Percentiles rank a stretch among this genome's conserved stretches.
Evolutionary conservation across 1,284 basidiomycete species (phyloP).

Genomic region (Leccinum pachyderme): DNA sequence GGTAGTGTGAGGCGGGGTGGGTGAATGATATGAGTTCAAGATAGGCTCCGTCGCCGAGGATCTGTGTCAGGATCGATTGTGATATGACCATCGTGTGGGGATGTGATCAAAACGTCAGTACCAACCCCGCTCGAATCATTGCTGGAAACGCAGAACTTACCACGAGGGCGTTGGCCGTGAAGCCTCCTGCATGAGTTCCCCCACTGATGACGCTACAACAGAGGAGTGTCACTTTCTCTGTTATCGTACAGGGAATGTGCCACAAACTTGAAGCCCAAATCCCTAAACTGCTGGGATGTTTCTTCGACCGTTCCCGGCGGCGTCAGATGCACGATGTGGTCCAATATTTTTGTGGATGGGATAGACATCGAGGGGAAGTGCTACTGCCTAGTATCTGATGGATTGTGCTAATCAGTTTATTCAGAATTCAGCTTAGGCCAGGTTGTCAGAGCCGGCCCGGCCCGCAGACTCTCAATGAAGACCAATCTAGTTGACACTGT

Average conservation of each 20-base stretch:
- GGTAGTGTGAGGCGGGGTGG: slow-evolving; percentile 50
- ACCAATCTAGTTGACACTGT: not conserved
- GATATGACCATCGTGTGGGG: not conserved
- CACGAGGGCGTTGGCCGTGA: slow-evolving; percentile 63
- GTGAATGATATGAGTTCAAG: slow-evolving; percentile 68
- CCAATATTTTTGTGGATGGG: slow-evolving; percentile 50
- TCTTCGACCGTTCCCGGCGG: slow-evolving; percentile 56
- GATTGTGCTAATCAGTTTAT: not conserved
- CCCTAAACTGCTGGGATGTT: slow-evolving; percentile 50
- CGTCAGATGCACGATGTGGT: slow-evolving; percentile 69
- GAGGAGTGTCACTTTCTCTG: not conserved
- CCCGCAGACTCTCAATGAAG: not conserved
- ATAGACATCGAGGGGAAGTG: slow-evolving; percentile 9
- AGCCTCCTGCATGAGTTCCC: slow-evolving; percentile 59
- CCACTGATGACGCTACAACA: slow-evolving; percentile 56
- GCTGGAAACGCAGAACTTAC: slow-evolving; percentile 34
- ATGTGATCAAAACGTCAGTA: not conserved
- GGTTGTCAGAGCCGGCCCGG: not conserved
- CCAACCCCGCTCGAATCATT: not conserved
- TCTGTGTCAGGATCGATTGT: slow-evolving; percentile 33
- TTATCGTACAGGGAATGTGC: not conserved
- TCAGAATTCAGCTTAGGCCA: not conserved
- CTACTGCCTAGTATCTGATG: not conserved
- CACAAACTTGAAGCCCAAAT: slow-evolving; percentile 63
- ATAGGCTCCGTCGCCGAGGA: slow-evolving; percentile 59